These are phyloP conservation scores for Bonia amplexicaulis DNA, from an alignment of 176 grass and related monocot genomes.

Conservation along the genomic window DNA sequence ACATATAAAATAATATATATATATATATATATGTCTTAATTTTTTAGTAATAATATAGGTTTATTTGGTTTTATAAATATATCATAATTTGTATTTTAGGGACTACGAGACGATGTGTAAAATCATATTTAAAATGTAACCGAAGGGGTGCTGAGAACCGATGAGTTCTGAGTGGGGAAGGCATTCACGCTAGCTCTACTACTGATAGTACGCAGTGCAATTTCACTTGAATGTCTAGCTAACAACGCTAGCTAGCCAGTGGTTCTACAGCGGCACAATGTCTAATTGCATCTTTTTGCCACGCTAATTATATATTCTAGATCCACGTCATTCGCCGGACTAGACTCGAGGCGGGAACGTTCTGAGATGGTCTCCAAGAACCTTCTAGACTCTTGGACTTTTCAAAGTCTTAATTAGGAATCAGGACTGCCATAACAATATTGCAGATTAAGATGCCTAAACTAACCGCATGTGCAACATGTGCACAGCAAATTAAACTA, in stretches of 20 bases:
- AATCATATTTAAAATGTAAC: no score
- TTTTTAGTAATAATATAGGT: no score
- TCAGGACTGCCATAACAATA: not conserved
- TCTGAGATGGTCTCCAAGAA: conserved; percentile 9
- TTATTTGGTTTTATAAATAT: no score
- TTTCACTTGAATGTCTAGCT: not conserved
- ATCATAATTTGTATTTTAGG: no score
- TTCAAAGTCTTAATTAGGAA: not conserved
- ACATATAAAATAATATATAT: no score
- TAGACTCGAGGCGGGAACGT: not conserved
- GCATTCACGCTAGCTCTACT: not conserved
- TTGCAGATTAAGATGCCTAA: not conserved
- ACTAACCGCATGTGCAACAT: conserved; percentile 9
- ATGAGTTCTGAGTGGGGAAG: no score
- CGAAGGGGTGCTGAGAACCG: no score
- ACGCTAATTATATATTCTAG: not conserved
- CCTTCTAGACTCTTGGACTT: conserved; percentile 21
- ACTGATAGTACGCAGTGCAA: not conserved
- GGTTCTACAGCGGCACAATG: not conserved
- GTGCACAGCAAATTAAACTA: not conserved
- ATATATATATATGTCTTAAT: no score
- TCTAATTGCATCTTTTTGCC: not conserved
- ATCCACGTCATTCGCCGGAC: not conserved
- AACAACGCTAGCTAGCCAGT: not conserved
- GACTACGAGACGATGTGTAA: no score